Evolutionary conservation across 306 rosid species (phyloP).

Genomic region (Fagus sylvatica): DNA sequence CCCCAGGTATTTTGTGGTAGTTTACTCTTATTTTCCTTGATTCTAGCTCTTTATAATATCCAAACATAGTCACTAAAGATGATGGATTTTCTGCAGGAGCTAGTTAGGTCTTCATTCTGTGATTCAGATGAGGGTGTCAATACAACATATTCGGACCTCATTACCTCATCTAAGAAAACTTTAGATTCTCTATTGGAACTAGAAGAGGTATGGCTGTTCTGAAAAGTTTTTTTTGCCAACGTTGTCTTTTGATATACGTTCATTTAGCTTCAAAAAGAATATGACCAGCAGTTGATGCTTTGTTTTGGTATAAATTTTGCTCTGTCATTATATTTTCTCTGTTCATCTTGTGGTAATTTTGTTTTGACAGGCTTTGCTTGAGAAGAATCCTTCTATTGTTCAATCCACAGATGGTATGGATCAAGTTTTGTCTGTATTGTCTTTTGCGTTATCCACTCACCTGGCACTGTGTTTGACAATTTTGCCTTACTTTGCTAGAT

Average conservation of each 20-base stretch:
- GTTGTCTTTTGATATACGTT: neutral
- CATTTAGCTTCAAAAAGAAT: neutral
- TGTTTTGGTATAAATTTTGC: neutral
- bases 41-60: constrained; percentile 13
- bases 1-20: constrained; percentile 63
- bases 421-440: constrained; percentile 7
- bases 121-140: constrained; percentile 57
- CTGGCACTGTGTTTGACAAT: too few relatives aligned
- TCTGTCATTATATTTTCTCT: neutral
- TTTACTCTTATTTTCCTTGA: neutral
- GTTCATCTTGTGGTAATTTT: constrained; percentile 8
- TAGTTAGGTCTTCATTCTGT: constrained; percentile 60
- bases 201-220: constrained; percentile 57
- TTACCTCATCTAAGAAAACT: constrained; percentile 67
- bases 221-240: constrained; percentile 8
- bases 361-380: constrained; percentile 67
- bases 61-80: constrained; percentile 18
- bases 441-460: neutral
- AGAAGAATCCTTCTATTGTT: constrained; percentile 57
- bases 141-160: constrained; percentile 59
- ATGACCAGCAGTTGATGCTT: neutral
- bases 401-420: constrained; percentile 56
- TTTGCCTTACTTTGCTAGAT: neutral
- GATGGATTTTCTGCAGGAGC: constrained; percentile 56
- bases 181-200: constrained; percentile 76